Evolutionary conservation across 148 eudicot species (phyloP).

Genomic region (Arbutus unedo): DNA sequence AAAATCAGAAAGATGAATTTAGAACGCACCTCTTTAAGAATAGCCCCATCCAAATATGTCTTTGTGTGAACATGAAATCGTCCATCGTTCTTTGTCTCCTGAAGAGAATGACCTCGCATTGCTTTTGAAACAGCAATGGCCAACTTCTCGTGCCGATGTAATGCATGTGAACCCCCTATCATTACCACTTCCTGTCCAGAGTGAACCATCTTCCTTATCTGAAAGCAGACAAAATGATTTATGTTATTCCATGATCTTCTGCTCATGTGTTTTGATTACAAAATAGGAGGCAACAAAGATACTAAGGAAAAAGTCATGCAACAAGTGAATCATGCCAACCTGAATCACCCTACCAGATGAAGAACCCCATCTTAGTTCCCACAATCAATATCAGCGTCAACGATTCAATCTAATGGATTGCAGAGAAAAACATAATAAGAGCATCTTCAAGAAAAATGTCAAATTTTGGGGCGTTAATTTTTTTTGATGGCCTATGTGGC

Average conservation of each 20-base stretch:
- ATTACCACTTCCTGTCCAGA: conserved; percentile 84
- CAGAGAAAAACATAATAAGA: not conserved
- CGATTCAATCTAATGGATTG: not conserved
- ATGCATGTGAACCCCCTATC: conserved; percentile 79
- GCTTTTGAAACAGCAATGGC: conserved; percentile 97
- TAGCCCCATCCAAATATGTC: conserved; percentile 93
- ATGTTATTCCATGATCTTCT: not conserved
- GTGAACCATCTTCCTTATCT: conserved; percentile 95
- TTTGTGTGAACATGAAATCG: conserved; percentile 95
- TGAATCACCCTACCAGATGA: not conserved
- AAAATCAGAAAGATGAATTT: not conserved
- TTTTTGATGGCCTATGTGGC: too few relatives aligned
- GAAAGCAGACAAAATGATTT: conserved; percentile 22
- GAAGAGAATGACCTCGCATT: conserved; percentile 89
- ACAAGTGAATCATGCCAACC: not conserved
- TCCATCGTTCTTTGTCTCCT: conserved; percentile 92
- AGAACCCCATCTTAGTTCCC: not conserved
- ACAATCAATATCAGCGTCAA: not conserved
- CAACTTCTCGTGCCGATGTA: conserved; percentile 94
- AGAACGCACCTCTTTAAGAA: conserved; percentile 76
- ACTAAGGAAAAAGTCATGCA: not conserved
- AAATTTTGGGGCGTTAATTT: too few relatives aligned
- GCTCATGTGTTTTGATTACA: not conserved
- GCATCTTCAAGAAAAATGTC: too few relatives aligned
- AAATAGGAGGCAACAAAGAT: not conserved